Evolutionary conservation across 495 filamentous ascomycete genomes (phyloP), one percentile per base, ranked within the genome.

Genomic region (Tuber melanosporum): DNA sequence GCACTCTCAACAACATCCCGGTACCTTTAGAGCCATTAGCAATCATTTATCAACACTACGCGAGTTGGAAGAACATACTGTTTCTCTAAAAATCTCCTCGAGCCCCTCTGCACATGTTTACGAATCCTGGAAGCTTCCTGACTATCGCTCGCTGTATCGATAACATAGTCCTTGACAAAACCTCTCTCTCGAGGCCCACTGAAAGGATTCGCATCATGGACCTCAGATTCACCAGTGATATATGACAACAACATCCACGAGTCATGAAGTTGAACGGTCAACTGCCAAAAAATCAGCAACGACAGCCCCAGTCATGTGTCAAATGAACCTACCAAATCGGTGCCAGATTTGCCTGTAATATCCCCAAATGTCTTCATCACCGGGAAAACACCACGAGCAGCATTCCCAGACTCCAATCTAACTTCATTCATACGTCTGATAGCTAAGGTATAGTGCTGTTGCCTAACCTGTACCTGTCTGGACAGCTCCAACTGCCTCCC

Each of bases 1-100:
- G 91, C 84, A n/a, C 83, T 85, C 78, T 97, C 91, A 57, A 97
- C 86, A 75, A 93, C 89, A 69, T 87, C 85, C 79, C 90, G 92
- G 83, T 95, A 93, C 73, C 84, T 86, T 74, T 26, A n/a, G 20
- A 9, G 14, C 70, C 45, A 26, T 82, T 57, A 82, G 49, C 75
- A 57, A 15, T 72, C 19, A 43, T 43, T 17, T 39, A 17, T 32
- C 20, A n/a, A 66, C 9, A 42, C 4, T 20, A 14, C 10, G n/a
- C 32, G n/a, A 36, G 32, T 42, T 47, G 52, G 42, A 66, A 47
- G 22, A 42, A 52, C 77, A 69, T 73, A 83, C 79, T 82, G 82
- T 42, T 80, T 83, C 74, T 83, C 82, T 36, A 83, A 49, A 66
- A 82, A 83, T 26, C 76, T 73, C 26, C 82, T 78, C 3, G 82